These are phyloP conservation scores for Ensete ventricosum DNA, from an alignment of 176 grass and related monocot species.

Conservation along the genomic window DNA sequence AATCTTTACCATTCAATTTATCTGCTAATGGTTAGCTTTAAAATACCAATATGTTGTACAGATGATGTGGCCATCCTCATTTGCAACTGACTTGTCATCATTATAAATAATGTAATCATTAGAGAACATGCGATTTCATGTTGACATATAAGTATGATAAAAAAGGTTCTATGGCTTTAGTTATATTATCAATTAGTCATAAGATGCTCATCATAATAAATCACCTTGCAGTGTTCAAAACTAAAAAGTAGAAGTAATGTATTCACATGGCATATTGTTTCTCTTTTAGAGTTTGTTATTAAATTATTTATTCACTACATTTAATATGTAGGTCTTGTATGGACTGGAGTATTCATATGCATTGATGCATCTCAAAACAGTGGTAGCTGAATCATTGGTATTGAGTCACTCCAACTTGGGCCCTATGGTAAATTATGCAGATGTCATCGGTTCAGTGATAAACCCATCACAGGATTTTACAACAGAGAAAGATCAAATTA, in stretches of 20 bases:
- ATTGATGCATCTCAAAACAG: slow-evolving; percentile 44
- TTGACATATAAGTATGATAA: too few relatives aligned
- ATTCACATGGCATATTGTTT: background rate
- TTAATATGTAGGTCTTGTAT: slow-evolving; percentile 57
- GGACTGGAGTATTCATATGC: slow-evolving; percentile 76
- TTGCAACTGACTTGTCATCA: too few relatives aligned
- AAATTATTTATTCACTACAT: background rate
- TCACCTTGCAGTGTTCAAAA: background rate
- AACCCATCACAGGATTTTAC: slow-evolving; percentile 38
- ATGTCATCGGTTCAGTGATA: slow-evolving; percentile 50
- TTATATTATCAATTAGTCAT: too few relatives aligned
- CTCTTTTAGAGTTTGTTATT: slow-evolving; percentile 7
- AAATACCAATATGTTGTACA: too few relatives aligned
- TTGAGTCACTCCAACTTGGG: slow-evolving; percentile 18
- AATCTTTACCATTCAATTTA: too few relatives aligned
- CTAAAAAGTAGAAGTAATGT: background rate
- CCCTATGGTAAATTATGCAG: slow-evolving; percentile 44
- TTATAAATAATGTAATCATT: too few relatives aligned
- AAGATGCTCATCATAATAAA: too few relatives aligned
- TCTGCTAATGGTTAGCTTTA: too few relatives aligned
- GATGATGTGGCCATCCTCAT: too few relatives aligned
- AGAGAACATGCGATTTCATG: too few relatives aligned
- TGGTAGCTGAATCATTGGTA: slow-evolving; percentile 25
- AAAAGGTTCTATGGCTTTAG: too few relatives aligned
- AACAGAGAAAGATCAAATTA: slow-evolving; percentile 17